Evolutionary conservation across 805 yeast genomes (phyloP).

Genomic region (Metschnikowia anglica): DNA sequence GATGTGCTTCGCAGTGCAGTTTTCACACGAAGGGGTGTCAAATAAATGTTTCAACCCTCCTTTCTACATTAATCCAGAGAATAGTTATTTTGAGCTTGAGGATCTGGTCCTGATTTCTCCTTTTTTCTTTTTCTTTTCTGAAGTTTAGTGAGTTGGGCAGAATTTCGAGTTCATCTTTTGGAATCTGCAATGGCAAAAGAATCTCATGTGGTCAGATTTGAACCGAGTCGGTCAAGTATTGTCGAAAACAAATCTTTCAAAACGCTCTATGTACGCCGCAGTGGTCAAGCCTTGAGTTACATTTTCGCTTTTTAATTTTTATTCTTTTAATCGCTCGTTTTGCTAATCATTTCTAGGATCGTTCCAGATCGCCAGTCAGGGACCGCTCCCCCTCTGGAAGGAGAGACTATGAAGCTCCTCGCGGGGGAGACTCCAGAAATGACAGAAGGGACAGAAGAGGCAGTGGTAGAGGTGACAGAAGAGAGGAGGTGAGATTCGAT

Average conservation of each 20-base stretch:
- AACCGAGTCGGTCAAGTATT: not conserved
- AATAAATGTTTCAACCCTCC: too few relatives aligned
- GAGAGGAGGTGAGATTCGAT: constrained; percentile 28
- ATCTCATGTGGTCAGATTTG: not conserved
- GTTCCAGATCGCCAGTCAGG: constrained; percentile 30
- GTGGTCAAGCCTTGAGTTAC: not conserved
- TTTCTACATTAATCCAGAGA: too few relatives aligned
- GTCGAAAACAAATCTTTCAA: not conserved
- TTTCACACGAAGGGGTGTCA: too few relatives aligned
- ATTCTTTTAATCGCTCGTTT: constrained; percentile 1
- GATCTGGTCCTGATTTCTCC: too few relatives aligned
- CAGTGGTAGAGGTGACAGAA: constrained; percentile 25
- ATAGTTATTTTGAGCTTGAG: too few relatives aligned
- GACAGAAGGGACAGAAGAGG: constrained; percentile 17
- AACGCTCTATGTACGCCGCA: not conserved
- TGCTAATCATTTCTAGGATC: constrained; percentile 23
- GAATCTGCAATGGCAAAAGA: not conserved
- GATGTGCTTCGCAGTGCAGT: too few relatives aligned
- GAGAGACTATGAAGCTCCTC: constrained; percentile 30
- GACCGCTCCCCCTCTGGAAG: constrained; percentile 37
- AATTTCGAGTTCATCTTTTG: not conserved
- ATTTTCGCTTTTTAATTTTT: not conserved
- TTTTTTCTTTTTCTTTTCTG: too few relatives aligned
- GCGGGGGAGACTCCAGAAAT: constrained; percentile 17
- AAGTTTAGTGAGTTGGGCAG: not conserved